Evolutionary conservation across 2,329 filamentous ascomycete genomes (phyloP).

Genomic region (Chalaropsis thielavioides): DNA sequence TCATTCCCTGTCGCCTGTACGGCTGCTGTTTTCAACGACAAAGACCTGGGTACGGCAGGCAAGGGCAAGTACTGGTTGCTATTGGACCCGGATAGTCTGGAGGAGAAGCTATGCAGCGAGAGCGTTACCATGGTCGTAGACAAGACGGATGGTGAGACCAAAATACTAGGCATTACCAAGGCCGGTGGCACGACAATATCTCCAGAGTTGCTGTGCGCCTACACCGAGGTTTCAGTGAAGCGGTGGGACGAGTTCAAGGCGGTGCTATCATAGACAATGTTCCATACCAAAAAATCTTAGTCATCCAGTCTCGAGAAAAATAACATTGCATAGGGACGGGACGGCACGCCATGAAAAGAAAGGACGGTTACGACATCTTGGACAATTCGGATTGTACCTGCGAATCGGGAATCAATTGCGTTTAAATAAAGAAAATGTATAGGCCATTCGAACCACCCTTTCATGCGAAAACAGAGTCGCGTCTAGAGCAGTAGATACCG

Average conservation of each 20-base stretch:
- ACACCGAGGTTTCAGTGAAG: constrained; percentile 17
- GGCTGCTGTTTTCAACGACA: constrained; percentile 60
- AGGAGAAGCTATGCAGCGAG: constrained; percentile 76
- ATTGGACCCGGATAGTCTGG: constrained; percentile 76
- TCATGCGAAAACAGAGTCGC: constrained; percentile 40
- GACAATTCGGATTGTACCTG: not conserved
- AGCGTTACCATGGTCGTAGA: constrained; percentile 73
- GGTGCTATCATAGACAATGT: constrained; percentile 22
- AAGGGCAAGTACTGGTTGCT: constrained; percentile 55
- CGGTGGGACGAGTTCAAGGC: constrained; percentile 24
- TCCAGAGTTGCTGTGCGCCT: constrained; percentile 31
- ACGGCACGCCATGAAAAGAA: too few relatives aligned
- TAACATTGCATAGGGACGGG: not conserved
- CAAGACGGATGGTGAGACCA: constrained; percentile 35
- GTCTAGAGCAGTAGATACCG: constrained; percentile 84
- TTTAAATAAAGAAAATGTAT: constrained; percentile 37
- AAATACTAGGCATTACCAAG: constrained; percentile 65
- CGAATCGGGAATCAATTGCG: not conserved
- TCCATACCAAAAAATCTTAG: not conserved
- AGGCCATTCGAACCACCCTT: constrained; percentile 73
- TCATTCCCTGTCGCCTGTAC: constrained; percentile 63
- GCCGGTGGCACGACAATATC: constrained; percentile 61
- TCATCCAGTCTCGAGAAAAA: not conserved
- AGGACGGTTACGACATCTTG: not conserved
- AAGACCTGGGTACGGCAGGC: constrained; percentile 15